Base-by-base conservation (phyloP, 441 rosid genomes). In the Euphorbia celastroides region DNA sequence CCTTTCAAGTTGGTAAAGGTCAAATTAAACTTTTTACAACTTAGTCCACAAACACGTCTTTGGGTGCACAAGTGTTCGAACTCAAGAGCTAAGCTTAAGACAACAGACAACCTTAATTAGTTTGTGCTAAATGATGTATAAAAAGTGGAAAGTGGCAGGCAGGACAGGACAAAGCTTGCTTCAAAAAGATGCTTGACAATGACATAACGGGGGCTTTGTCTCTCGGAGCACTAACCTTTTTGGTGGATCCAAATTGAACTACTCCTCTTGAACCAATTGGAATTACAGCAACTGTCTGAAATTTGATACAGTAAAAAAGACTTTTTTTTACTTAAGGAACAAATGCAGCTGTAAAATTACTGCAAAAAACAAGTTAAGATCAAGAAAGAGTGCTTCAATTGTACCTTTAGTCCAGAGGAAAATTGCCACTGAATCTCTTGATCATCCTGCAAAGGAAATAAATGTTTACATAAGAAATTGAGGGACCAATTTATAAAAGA, bases 251-350 rank as follows among this genome's bases (percentile, higher is more conserved):
- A 71, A 93, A 80, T 73, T 84, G 95, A 60, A 89, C 27, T 44
- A 93, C 92, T 60, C 95, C 95, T 36, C 67, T 70, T 17, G 88
- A 76, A 78, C 79, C 85, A 65, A 84, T 75, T 12, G 96, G 81
- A 64, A 91, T 79, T 58, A 88, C 71, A 41, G 86, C 88, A 64
- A 93, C 74, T 11, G 96, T 89, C 98, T 93, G 89, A 71, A 72
- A 66, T 65, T 55, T 48, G 56, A 62, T 61, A 41, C 51, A 75
- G 69, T 54, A 48, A 22, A 3, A 3, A 38, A 7, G 8, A 38
- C 11, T 8, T 30, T 57, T 30, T n/a, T 41, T 36, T 58, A 36
- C 57, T 27, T 26, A 25, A 65, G 20, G 57, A 57, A 42, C 58
- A 20, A 9, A 0, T 26, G 42, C 23, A 6, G 20, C 26, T 25